Evolutionary conservation across 768 basidiomycete species (phyloP).

Genomic region (Agaricus blazei): DNA sequence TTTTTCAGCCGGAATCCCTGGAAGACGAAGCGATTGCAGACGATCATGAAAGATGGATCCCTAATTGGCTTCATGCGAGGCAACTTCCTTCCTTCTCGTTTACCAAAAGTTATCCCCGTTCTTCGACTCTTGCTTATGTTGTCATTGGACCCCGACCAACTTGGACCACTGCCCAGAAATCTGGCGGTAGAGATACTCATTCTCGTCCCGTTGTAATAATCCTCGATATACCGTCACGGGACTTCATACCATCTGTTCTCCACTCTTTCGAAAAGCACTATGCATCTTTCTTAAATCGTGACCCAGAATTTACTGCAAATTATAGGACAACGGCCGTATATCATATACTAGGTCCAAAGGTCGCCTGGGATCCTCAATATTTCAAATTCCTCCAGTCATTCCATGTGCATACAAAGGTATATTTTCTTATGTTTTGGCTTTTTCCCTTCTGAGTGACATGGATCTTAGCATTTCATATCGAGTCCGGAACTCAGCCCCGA

Average conservation of each 20-base stretch:
- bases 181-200: conserved; percentile 28
- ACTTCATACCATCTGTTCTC: conserved; percentile 47
- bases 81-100: conserved; percentile 32
- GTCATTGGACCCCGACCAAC: conserved; percentile 47
- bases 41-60: conserved; percentile 19
- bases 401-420: not conserved
- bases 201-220: conserved; percentile 47
- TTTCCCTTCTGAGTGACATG: conserved; percentile 27
- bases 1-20: not conserved
- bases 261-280: conserved; percentile 48
- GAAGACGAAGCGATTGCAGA: conserved; percentile 14
- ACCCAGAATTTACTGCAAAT: not conserved
- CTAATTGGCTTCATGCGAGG: conserved; percentile 27
- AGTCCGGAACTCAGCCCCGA: conserved; percentile 57
- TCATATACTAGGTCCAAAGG: not conserved
- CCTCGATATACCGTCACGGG: conserved; percentile 63
- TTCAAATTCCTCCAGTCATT: not conserved
- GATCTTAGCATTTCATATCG: conserved; percentile 67
- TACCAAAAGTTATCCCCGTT: conserved; percentile 9
- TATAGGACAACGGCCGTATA: not conserved
- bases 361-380: not conserved
- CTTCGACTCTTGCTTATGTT: conserved; percentile 43
- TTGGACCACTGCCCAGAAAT: conserved; percentile 67
- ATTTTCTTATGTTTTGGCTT: conserved; percentile 33
- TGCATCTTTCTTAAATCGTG: conserved; percentile 10